Conservation (phyloP, 2,329 filamentous ascomycete species). For the Pseudopithomyces maydicus region DNA sequence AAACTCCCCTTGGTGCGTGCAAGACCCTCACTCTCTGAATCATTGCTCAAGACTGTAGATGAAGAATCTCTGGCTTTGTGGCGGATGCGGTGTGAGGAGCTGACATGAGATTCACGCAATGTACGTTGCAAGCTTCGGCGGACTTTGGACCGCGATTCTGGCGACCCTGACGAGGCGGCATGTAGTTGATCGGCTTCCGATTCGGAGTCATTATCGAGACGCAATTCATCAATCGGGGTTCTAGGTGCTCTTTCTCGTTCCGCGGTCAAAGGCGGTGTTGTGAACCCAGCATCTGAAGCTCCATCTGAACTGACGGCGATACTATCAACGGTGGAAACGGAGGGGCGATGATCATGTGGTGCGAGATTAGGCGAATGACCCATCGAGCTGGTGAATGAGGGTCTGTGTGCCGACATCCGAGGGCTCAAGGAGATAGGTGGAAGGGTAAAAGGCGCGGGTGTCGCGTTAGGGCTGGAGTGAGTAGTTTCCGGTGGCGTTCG, state of each 20-base stretch:
- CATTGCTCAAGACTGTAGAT: conserved; percentile 60
- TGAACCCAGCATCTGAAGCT: conserved; percentile 37
- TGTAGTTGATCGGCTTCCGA: conserved; percentile 35
- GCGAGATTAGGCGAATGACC: conserved; percentile 40
- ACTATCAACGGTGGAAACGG: conserved; percentile 40
- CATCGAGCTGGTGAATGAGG: conserved; percentile 40
- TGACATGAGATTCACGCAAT: conserved; percentile 75
- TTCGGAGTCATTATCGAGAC: conserved; percentile 31
- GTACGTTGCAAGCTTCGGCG: conserved; percentile 89
- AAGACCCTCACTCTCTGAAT: conserved; percentile 67
- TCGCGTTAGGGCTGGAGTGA: conserved; percentile 41
- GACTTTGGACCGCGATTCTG: conserved; percentile 68
- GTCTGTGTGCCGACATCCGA: conserved; percentile 33
- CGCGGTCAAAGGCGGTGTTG: conserved; percentile 36
- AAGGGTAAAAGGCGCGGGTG: conserved; percentile 33
- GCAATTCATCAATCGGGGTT: conserved; percentile 29
- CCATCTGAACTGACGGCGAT: conserved; percentile 34
- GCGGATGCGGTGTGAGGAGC: conserved; percentile 69
- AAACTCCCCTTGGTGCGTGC: conserved; percentile 85
- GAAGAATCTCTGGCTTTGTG: conserved; percentile 77
- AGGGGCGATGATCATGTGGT: conserved; percentile 39
- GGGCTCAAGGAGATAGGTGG: conserved; percentile 42
- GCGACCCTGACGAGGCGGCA: conserved; percentile 40
- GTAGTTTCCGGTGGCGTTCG: conserved; percentile 52
- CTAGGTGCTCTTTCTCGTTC: conserved; percentile 28